These are phyloP conservation scores for Rhododendron kiyosumense DNA, from an alignment of 148 eudicot genomes.

Conservation along the genomic window DNA sequence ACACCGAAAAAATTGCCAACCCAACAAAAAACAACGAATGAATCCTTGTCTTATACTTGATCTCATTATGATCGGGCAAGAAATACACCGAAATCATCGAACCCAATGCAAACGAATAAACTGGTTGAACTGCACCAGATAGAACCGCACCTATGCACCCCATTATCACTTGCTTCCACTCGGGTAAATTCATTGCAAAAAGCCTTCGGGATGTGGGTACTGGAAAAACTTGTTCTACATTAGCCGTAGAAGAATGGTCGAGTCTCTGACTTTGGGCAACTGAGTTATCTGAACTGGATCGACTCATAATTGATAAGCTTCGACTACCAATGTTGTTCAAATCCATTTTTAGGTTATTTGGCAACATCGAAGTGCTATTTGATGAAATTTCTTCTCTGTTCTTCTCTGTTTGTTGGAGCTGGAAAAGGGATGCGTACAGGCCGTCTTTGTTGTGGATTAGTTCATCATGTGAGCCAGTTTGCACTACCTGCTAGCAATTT, in stretches of 20 bases:
- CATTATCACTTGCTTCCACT: neutral
- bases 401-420: neutral
- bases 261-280: neutral
- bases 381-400: neutral
- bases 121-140: neutral
- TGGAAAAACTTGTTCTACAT: neutral
- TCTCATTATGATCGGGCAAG: neutral
- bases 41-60: neutral
- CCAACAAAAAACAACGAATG: neutral
- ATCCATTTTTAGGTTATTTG: neutral
- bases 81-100: neutral
- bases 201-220: neutral
- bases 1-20: neutral
- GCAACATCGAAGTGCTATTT: neutral
- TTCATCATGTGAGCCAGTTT: neutral
- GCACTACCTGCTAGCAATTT: neutral
- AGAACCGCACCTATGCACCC: neutral
- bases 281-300: neutral
- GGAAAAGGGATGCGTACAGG: neutral
- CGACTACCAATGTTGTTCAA: neutral
- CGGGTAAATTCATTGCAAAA: neutral
- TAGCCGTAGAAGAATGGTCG: neutral
- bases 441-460: neutral
- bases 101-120: neutral
- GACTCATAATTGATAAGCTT: neutral